Percentiles rank a stretch among this genome's conserved stretches.
These are phyloP conservation scores for Thraustochytrium striatum DNA, from an alignment of 352 stramenopile genomes.

Conservation along the genomic window DNA sequence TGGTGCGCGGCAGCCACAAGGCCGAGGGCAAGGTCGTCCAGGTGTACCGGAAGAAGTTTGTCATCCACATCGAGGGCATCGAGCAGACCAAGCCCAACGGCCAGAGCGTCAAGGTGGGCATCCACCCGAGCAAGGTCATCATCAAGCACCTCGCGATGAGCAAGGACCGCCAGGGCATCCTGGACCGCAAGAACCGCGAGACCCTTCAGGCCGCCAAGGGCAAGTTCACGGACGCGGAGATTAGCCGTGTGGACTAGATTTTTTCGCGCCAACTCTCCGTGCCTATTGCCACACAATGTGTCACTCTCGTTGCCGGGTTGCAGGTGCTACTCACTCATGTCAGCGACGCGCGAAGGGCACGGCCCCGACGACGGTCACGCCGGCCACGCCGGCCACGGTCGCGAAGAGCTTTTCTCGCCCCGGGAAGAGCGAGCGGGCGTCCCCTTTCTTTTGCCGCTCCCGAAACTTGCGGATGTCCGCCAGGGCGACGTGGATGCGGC, in stretches of 20 bases:
- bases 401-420: no score
- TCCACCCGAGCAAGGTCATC: slow-evolving; percentile 95
- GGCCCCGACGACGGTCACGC: no score
- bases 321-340: no score
- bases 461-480: no score
- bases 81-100: slow-evolving; percentile 97
- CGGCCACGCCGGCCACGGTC: no score
- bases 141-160: slow-evolving; percentile 99
- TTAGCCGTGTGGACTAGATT: slow-evolving; percentile 83
- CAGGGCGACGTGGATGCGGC: slow-evolving; percentile 11
- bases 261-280: no score
- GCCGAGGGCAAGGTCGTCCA: slow-evolving; percentile 94
- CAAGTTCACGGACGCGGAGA: slow-evolving; percentile 71
- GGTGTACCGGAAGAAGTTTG: slow-evolving; percentile 99
- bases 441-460: no score
- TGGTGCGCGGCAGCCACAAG: slow-evolving; percentile 96
- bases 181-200: slow-evolving; percentile 87
- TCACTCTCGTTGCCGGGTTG: no score
- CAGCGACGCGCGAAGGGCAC: no score
- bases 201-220: slow-evolving; percentile 75
- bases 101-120: slow-evolving; percentile 88
- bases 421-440: no score
- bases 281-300: no score
- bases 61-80: slow-evolving; percentile 98
- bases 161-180: slow-evolving; percentile 98